Evolutionary conservation across 2,329 filamentous ascomycete species (phyloP), one percentile per base, ranked within the genome.

Genomic region (Juglanconis oblonga): DNA sequence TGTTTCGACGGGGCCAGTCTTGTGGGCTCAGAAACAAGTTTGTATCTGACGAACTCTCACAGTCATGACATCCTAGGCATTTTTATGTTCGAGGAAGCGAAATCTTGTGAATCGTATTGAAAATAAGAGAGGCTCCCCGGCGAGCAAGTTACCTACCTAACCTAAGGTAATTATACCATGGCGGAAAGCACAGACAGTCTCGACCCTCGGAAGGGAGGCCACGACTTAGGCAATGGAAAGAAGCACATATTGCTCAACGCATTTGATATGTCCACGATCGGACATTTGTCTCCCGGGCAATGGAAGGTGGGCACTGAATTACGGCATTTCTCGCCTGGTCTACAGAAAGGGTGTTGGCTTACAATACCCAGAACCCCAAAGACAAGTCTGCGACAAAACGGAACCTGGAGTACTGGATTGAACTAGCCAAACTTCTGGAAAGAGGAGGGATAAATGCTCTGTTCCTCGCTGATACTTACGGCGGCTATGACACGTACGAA

Each of bases 381-480:
- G 86, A 89, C 68, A 81, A 79, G 59, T 87, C 84, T 0, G 80
- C 82, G 0, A 84, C 81, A 0, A 89, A 89, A 63, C 76, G 84
- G 32, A 81, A 76, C 14, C 75, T 88, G 1, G 74, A 81, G 10
- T 88, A 88, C 67, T 89, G 85, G 85, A 82, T 85, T 31, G 77
- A 88, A 24, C 74, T 89, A 0, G 86, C 86, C 8, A 83, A 87
- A 62, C 69, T 88, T 0, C 74, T 88, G 1, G 86, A 89, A 59
- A 74, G 79, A 10, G 86, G 85, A 3, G 81, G 81, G 6, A 85
- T 89, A 72, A 88, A 87, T 61, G 84, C 84, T 0, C 70, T 89
- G 4, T 88, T 88, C 67, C 76, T 89, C 4, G 87, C 87, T 0
- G 87, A 89, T 65, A 87, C 84, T 0, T 87, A 87, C 55, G 85